Evolutionary conservation across 78 protist genomes (phyloP).

Genomic region (Dictyostelium purpureum): DNA sequence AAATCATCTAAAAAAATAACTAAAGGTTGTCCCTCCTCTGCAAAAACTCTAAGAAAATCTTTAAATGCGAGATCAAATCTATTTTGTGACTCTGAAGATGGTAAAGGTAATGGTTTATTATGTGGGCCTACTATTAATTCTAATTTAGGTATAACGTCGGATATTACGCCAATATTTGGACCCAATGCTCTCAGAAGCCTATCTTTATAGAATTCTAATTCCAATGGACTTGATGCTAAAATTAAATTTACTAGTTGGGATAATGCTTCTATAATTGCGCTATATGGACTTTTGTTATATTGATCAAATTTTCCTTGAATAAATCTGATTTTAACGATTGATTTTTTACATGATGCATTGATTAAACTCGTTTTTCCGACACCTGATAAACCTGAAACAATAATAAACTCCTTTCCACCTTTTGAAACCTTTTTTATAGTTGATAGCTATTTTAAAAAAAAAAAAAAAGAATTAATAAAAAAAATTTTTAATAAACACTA

Average conservation of each 20-base stretch:
- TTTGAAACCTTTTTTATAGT: constrained; percentile 37
- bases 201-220: constrained; percentile 56
- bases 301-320: constrained; percentile 67
- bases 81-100: constrained; percentile 56
- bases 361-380: constrained; percentile 72
- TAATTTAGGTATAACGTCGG: constrained; percentile 55
- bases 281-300: constrained; percentile 71
- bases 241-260: constrained; percentile 33
- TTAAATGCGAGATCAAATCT: constrained; percentile 61
- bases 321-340: constrained; percentile 24
- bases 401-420: constrained; percentile 52
- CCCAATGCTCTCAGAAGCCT: constrained; percentile 34
- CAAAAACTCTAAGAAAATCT: constrained; percentile 64
- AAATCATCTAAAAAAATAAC: constrained; percentile 71
- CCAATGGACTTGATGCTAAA: constrained; percentile 16
- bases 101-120: constrained; percentile 23
- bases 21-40: constrained; percentile 64
- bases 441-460: background rate
- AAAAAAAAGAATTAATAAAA: too few relatives aligned
- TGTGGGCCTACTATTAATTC: constrained; percentile 47
- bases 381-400: constrained; percentile 73
- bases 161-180: constrained; percentile 43
- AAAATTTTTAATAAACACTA: background rate
- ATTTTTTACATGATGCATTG: constrained; percentile 26
- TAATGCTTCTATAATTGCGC: constrained; percentile 67